Evolutionary conservation across 805 yeast species (phyloP).

Genomic region (Debaryomyces maramus): DNA sequence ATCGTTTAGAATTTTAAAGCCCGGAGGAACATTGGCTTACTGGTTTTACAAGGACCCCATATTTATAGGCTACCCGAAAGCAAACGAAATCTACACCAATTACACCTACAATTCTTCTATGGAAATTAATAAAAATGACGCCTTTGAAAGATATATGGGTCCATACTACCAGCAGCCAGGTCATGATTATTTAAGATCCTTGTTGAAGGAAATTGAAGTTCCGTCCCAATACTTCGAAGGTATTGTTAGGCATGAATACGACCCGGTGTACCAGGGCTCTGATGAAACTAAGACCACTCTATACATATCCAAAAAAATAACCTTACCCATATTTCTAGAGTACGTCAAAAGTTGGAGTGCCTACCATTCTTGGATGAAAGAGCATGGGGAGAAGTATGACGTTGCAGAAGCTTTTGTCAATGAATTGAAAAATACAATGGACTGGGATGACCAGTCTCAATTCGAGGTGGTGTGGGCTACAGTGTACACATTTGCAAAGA

Average conservation of each 20-base stretch:
- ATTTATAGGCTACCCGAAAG: conserved; percentile 51
- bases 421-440: conserved; percentile 42
- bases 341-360: conserved; percentile 41
- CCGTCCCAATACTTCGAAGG: conserved; percentile 25
- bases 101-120: conserved; percentile 44
- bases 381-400: conserved; percentile 37
- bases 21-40: conserved; percentile 67
- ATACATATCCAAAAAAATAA: conserved; percentile 19
- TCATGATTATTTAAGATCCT: conserved; percentile 33
- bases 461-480: conserved; percentile 57
- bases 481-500: conserved; percentile 49
- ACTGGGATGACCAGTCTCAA: conserved; percentile 46
- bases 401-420: conserved; percentile 49
- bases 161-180: conserved; percentile 51
- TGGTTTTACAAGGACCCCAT: conserved; percentile 82
- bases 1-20: conserved; percentile 49
- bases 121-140: conserved; percentile 13
- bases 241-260: conserved; percentile 25
- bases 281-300: conserved; percentile 23
- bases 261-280: conserved; percentile 17
- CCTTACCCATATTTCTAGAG: conserved; percentile 20
- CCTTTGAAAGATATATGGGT: conserved; percentile 50
- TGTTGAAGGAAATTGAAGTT: conserved; percentile 39
- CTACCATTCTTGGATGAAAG: conserved; percentile 37
- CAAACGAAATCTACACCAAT: conserved; percentile 53